These are phyloP conservation scores for Globisporangium paddicum DNA, from an alignment of 352 stramenopile species.

Conservation along the genomic window DNA sequence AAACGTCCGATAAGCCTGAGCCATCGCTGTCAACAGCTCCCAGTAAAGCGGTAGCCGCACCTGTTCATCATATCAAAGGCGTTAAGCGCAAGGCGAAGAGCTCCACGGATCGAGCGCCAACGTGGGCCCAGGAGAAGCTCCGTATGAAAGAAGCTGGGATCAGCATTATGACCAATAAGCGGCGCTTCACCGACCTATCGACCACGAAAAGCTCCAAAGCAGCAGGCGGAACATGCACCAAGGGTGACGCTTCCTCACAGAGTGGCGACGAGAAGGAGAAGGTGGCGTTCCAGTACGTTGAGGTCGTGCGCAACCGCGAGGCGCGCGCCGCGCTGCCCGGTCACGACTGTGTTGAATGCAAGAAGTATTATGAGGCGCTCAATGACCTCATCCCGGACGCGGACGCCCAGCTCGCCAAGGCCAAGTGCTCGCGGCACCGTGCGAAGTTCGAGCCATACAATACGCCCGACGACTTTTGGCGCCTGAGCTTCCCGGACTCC, in stretches of 20 bases:
- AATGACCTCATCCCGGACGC: slow-evolving; percentile 32
- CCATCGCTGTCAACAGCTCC: neutral
- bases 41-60: no score
- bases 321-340: slow-evolving; percentile 50
- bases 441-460: slow-evolving; percentile 67
- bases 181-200: neutral
- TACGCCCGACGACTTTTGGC: slow-evolving; percentile 85
- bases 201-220: neutral
- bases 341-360: slow-evolving; percentile 70
- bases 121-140: slow-evolving; percentile 44
- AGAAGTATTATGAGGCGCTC: slow-evolving; percentile 77
- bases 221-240: neutral
- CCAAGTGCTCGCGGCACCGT: slow-evolving; percentile 70
- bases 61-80: neutral
- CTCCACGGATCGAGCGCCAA: slow-evolving; percentile 13
- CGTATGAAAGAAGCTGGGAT: slow-evolving; percentile 7
- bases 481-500: slow-evolving; percentile 78
- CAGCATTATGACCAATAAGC: neutral
- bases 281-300: slow-evolving; percentile 50
- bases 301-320: slow-evolving; percentile 75
- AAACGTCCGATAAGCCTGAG: neutral
- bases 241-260: neutral
- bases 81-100: neutral
- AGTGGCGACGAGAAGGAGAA: slow-evolving; percentile 16
- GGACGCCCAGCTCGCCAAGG: slow-evolving; percentile 32